Evolutionary conservation across 257 asterid genomes (phyloP).

Genomic region (Oldenlandia corymbosa): DNA sequence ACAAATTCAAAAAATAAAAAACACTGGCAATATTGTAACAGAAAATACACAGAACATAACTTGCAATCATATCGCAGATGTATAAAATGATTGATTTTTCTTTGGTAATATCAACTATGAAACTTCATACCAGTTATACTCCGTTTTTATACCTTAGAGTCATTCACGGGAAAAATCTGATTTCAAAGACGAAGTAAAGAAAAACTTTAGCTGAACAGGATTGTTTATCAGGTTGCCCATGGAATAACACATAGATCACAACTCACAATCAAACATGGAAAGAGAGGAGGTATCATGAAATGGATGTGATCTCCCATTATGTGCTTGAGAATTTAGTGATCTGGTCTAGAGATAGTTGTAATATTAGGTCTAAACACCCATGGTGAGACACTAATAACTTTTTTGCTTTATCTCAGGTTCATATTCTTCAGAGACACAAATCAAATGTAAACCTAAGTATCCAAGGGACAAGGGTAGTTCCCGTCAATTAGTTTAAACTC

Average conservation of each 20-base stretch:
- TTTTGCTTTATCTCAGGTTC: too few species aligned
- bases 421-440: too few species aligned
- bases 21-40: neutral
- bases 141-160: neutral
- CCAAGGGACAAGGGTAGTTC: too few species aligned
- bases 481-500: too few species aligned
- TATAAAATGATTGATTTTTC: neutral
- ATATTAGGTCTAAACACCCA: too few species aligned
- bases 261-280: neutral
- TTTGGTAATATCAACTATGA: neutral
- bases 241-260: neutral
- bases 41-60: neutral
- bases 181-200: neutral
- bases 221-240: neutral
- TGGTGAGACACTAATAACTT: too few species aligned
- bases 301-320: neutral
- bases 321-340: too few species aligned
- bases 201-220: neutral
- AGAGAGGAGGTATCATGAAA: neutral
- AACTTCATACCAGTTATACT: neutral
- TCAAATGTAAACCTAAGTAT: too few species aligned
- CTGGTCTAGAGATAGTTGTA: too few species aligned
- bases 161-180: neutral
- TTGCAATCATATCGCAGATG: too few species aligned
- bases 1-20: too few species aligned